These are phyloP conservation scores for Penicillium capsulatum DNA, from an alignment of 2,329 filamentous ascomycete species.

Conservation along the genomic window DNA sequence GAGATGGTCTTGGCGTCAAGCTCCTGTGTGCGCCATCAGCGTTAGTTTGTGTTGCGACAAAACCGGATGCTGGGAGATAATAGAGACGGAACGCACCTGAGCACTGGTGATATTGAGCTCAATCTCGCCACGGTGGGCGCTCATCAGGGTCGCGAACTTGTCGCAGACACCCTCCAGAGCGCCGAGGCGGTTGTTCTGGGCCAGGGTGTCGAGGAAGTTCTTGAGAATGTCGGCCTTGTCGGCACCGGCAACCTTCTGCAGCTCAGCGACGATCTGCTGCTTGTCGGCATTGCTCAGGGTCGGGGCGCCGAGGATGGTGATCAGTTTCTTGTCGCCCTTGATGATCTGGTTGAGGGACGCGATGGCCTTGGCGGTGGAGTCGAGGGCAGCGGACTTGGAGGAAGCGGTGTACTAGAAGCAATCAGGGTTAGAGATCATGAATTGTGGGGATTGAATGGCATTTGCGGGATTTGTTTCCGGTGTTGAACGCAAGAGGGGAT, in stretches of 20 bases:
- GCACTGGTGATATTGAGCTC: constrained; percentile 90
- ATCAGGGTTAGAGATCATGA: background rate
- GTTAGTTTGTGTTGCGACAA: background rate
- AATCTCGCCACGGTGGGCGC: constrained; percentile 84
- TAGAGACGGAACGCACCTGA: constrained; percentile 57
- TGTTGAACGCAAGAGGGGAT: constrained; percentile 14
- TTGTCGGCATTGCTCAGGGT: constrained; percentile 78
- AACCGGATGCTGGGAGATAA: constrained; percentile 1
- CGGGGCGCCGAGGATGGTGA: constrained; percentile 69
- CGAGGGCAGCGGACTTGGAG: constrained; percentile 79
- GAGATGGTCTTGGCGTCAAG: constrained; percentile 82
- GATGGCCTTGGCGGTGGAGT: constrained; percentile 78
- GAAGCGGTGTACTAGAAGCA: constrained; percentile 84
- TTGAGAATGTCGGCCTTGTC: constrained; percentile 77
- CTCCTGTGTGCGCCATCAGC: constrained; percentile 50
- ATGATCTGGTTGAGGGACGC: constrained; percentile 66
- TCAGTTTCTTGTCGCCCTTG: constrained; percentile 79
- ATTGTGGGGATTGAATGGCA: background rate
- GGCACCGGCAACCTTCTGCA: constrained; percentile 73
- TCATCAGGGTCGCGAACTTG: constrained; percentile 85
- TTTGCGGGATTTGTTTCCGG: constrained; percentile 1
- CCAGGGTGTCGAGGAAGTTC: constrained; percentile 87
- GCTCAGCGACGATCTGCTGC: constrained; percentile 76
- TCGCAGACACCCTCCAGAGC: constrained; percentile 75
- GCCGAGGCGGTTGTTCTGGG: constrained; percentile 92